Evolutionary conservation across 1,139 yeast species (phyloP), one percentile per base, ranked within the genome.

Genomic region (Meyerozyma smithsonii): DNA sequence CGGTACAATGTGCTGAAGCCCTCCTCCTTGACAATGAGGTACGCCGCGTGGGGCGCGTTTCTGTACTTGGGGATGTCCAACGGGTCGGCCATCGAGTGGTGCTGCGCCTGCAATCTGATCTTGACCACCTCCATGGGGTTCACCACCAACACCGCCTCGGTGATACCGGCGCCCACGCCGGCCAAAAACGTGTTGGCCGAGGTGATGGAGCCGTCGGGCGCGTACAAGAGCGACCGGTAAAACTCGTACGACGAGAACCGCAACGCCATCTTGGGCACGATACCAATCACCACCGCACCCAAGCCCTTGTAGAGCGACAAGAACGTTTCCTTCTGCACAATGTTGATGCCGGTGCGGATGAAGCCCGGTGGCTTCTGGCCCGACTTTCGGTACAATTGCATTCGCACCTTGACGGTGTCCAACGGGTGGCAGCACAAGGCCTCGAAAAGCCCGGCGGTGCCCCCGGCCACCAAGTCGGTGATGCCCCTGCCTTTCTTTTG

Each of bases 101-200:
- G 87, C 69, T 92, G 97, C 18, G 97, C 96, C 66, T 92, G 98
- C 61, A 92, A 76, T 65, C 97, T 79, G 57, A 92, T 92, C 66
- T 92, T 92, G 49, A 92, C 95, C 49, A 90, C 97, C 64, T 92
- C 97, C 83, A 90, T 90, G 38, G 97, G 97, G 62, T 88, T 92
- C 33, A 92, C 98, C 46, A 92, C 92, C 46, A 86, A 62, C 42
- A 92, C 92, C 3, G 97, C 97, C 66, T 92, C 98, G 41, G 97
- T 88, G 58, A 88, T 72, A 69, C 98, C 98, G 14, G 98, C 97
- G 62, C 96, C 94, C 28, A 92, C 95, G 68, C 98, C 98, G 37
- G 97, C 92, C 45, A 85, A 51, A 59, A 92, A 92, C 12, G 92
- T 87, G 50, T 67, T 68, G 35, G 84, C 81, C 11, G 94, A 79